Evolutionary conservation across 352 stramenopile species (phyloP), one percentile per base, ranked within the genome.

Genomic region (Phytophthora gonapodyides): DNA sequence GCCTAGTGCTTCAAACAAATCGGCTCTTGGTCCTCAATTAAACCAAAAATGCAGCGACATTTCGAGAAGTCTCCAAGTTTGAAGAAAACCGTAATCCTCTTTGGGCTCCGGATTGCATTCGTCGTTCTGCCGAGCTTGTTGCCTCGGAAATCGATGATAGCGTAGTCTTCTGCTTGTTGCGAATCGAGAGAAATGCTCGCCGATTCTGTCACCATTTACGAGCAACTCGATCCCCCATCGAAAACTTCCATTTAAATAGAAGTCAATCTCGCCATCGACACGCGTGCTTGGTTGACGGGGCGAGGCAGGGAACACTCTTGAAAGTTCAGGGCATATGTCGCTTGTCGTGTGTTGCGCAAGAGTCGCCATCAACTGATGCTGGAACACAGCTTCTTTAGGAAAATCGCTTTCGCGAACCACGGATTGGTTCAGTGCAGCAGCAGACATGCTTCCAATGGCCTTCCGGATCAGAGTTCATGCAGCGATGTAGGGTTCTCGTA

Each of bases 391-490:
- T 61, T 61, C 55, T 19, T 57, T 57, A 3, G 49, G 55, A 30
- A 70, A 66, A 31, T 52, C 27, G 41, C 19, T 27, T 9, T 21
- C 11, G 45, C 6, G 24, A 27, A 5, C 4, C 24, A 27, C 24
- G 3, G 24, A 27, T 6, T 6, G 24, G 6, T 27, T n/a, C 8
- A 65, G 48, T 19, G 37, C 19, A 41, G 9, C 33, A 41, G 55
- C 62, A n/a, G 48, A 66, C 48, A 70, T 61, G 33, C 31, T 61
- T 0, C 43, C 43, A 45, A 70, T 48, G 3, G 48, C 56, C n/a
- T 38, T 61, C 37, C 3, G 46, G 34, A 70, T 54, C 10, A 70
- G n/a, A n/a, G 36, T 34, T 70, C 30, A 46, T 27, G 41, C 24
- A 70, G 12, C 40, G 62, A 61, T 27, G 36, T 15, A 47, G 49